Base-by-base conservation (phyloP, 768 basidiomycete genomes). In the Lenzites betulinus region DNA sequence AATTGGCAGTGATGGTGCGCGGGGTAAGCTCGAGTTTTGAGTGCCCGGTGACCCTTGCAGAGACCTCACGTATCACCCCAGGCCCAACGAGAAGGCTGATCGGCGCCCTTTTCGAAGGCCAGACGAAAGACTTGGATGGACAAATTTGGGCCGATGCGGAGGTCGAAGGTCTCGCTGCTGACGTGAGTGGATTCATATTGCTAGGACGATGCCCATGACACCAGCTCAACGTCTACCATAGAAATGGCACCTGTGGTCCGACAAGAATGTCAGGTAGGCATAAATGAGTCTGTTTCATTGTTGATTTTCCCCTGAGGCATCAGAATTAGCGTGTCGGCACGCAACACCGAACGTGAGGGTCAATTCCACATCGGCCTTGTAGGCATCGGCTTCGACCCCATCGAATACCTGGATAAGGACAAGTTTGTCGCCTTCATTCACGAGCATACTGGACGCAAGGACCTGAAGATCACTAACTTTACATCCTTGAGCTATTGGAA, bases 1-100 rank as follows among this genome's bases (percentile, higher is more conserved):
- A 1, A 66, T 81, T 15, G 79, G 79, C 2, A 69, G 75, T 0
- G 82, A 81, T 59, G 78, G 79, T 16, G 80, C 76, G 0, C 66
- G 63, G 59, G 69, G 74, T 71, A 7, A 39, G 66, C 47, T 13
- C 15, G 5, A 26, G n/a, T n/a, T n/a, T 43, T n/a, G 16, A 4
- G 7, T 36, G 22, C 4, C 1, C 7, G n/a, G n/a, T 35, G 46
- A 36, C 4, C 11, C 30, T 11, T 33, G 30, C 20, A 16, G 18
- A 15, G 33, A 53, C 0, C 28, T 18, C 25, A 18, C 35, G 7
- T 35, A 12, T 12, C 18, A 35, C n/a, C 68, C 33, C 35, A 78
- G 74, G 79, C 13, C 41, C 71, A 3, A 73, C 73, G 7, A 70
- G 82, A 22, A 79, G 77, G 57, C 64, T 68, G 39, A 71, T 80